These are phyloP conservation scores for Populus pruinosa DNA, from an alignment of 345 rosid genomes.

Conservation along the genomic window DNA sequence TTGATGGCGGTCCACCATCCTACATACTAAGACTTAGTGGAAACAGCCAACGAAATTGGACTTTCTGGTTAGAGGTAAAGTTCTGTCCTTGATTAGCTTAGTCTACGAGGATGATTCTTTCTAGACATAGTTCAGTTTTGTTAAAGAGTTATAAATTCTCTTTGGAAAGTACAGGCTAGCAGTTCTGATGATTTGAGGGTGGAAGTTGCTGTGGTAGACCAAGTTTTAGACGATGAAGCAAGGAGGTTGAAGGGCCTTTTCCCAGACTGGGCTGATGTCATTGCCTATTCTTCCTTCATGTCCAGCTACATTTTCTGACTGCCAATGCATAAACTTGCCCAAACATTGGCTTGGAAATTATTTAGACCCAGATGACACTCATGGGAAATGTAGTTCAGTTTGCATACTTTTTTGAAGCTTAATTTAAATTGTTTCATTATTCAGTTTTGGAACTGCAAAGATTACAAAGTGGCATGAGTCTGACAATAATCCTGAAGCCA, in stretches of 20 bases:
- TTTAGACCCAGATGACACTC: not conserved
- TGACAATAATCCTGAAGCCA: not conserved
- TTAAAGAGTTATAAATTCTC: not conserved
- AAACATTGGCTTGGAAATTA: not conserved
- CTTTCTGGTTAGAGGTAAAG: constrained; percentile 85
- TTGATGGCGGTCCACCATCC: constrained; percentile 70
- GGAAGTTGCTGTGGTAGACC: constrained; percentile 82
- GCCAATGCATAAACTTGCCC: not conserved
- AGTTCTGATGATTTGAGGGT: constrained; percentile 50
- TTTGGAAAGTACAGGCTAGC: constrained; percentile 44
- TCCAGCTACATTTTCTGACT: constrained; percentile 65
- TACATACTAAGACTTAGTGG: constrained; percentile 87
- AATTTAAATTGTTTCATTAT: no score
- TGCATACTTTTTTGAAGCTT: no score
- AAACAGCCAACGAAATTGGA: constrained; percentile 65
- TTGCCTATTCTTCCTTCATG: constrained; percentile 62
- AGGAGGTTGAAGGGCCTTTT: constrained; percentile 60
- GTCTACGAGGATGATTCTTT: not conserved
- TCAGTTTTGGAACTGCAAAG: not conserved
- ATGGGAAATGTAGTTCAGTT: not conserved
- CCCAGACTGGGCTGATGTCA: constrained; percentile 83
- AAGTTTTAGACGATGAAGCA: constrained; percentile 54
- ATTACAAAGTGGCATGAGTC: not conserved
- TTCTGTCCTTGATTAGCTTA: not conserved
- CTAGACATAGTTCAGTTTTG: not conserved